phyloP scores from a whole-genome alignment of 441 rosid species.

The Bruguiera hainesii region DNA sequence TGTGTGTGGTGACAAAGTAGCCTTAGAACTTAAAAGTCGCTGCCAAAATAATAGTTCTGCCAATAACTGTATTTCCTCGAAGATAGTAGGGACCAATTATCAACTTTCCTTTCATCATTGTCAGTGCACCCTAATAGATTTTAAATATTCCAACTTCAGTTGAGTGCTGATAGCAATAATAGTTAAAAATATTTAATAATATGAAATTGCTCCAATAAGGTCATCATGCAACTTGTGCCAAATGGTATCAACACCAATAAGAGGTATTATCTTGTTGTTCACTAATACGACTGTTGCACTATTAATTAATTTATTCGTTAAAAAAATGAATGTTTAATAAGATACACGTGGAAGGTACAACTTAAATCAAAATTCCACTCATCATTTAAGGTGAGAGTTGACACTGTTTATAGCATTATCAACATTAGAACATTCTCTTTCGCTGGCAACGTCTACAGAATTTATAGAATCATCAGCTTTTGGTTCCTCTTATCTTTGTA shows the following conservation, averaged over 20 bases:
- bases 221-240: background rate
- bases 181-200: background rate
- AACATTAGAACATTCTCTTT: background rate
- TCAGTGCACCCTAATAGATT: background rate
- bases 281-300: background rate
- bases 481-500: background rate
- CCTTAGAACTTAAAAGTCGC: background rate
- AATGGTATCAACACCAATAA: background rate
- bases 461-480: background rate
- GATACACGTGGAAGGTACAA: background rate
- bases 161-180: background rate
- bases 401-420: background rate
- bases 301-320: background rate
- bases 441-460: no score
- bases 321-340: background rate
- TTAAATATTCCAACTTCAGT: background rate
- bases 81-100: no score
- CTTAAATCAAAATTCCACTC: background rate
- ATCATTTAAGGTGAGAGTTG: background rate
- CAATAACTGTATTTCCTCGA: no score
- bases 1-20: background rate
- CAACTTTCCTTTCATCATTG: background rate
- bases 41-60: background rate
- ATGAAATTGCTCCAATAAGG: background rate
- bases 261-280: background rate